Conservation (phyloP, 108 stramenopile species). For the Skeletonema tropicum region DNA sequence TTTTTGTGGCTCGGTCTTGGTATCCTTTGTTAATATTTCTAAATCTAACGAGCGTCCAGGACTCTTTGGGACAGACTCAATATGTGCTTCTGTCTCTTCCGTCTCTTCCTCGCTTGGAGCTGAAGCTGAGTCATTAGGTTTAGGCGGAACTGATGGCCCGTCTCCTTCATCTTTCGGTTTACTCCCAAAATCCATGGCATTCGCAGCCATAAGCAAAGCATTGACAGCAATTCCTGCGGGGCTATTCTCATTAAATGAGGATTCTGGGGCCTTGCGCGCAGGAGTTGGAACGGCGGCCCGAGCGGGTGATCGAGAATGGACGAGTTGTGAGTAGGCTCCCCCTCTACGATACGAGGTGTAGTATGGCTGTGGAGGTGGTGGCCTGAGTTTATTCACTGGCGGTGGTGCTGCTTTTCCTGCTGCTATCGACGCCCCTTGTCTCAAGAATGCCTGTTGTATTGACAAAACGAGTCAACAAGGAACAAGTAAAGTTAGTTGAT, state of each 20-base stretch:
- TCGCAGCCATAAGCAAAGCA: background rate
- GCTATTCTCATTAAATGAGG: conserved; percentile 1
- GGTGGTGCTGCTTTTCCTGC: background rate
- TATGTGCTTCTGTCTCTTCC: background rate
- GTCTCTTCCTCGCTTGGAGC: background rate
- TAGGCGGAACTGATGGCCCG: background rate
- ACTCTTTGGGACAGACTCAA: background rate
- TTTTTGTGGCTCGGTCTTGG: background rate
- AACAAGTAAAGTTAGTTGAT: background rate
- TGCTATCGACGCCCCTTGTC: background rate
- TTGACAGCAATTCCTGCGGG: background rate
- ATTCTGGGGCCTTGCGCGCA: background rate
- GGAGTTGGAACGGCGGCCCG: background rate
- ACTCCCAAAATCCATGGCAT: background rate
- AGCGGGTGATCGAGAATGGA: background rate
- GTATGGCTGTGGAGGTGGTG: background rate
- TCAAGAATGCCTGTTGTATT: background rate
- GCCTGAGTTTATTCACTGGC: background rate
- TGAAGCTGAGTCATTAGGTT: background rate
- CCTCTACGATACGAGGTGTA: conserved; percentile 4
- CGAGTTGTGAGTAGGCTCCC: conserved; percentile 3
- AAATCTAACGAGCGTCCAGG: background rate
- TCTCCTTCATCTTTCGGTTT: background rate
- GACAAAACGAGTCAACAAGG: background rate
- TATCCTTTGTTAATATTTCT: background rate